A percentile compares a stretch with the other conserved stretches of the same genome.
These are phyloP conservation scores for Plasmopara viticola DNA, from an alignment of 352 stramenopile genomes.

Conservation along the genomic window DNA sequence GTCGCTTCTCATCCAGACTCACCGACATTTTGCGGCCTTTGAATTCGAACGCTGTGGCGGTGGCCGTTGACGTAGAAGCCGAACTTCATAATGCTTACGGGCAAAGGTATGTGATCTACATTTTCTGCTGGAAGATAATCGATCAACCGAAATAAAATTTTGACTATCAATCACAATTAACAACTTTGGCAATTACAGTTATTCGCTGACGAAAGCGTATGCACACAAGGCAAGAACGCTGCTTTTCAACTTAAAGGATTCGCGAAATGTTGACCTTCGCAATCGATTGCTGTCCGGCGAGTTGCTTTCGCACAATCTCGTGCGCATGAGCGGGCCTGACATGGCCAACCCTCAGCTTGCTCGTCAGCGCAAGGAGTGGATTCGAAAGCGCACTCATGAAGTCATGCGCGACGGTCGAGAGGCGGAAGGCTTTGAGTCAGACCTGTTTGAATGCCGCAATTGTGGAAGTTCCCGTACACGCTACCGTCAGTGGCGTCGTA, in stretches of 20 bases:
- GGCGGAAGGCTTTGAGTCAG: conserved; percentile 66
- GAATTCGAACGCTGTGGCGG: conserved; percentile 31
- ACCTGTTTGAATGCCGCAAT: conserved; percentile 77
- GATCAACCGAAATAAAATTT: too few species aligned
- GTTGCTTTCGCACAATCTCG: conserved; percentile 40
- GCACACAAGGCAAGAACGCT: conserved; percentile 73
- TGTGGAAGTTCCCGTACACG: conserved; percentile 68
- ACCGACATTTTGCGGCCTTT: conserved; percentile 46
- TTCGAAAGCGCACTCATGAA: conserved; percentile 78
- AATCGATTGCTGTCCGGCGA: conserved; percentile 61
- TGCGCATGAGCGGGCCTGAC: conserved; percentile 70
- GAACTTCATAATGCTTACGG: conserved; percentile 55
- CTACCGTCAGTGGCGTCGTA: conserved; percentile 77
- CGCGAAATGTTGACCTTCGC: conserved; percentile 55
- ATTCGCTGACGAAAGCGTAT: conserved; percentile 69
- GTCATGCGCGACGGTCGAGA: conserved; percentile 69
- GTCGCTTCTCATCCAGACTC: conserved; percentile 53
- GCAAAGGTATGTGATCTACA: conserved; percentile 33
- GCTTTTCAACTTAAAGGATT: conserved; percentile 80
- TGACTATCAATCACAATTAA: too few species aligned
- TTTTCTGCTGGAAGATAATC: too few species aligned
- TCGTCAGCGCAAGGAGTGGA: conserved; percentile 76
- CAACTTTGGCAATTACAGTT: conserved; percentile 21
- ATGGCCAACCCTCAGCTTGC: conserved; percentile 86
- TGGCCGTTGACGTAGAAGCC: conserved; percentile 52